Conservation (phyloP, 116 monocot species). For the Papilionanthe hybrid region DNA sequence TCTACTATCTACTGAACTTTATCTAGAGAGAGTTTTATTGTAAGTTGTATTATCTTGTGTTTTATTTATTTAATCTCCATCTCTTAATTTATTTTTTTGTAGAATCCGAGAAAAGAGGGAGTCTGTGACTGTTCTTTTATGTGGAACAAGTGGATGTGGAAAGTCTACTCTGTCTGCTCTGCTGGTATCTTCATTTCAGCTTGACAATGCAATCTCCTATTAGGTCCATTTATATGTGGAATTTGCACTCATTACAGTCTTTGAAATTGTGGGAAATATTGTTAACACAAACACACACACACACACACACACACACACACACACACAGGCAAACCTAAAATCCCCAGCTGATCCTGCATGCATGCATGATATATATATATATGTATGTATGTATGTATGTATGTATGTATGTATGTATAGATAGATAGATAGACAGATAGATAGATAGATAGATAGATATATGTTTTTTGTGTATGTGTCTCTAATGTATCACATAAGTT, state of each 20-base stretch:
- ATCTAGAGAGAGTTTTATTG: too few relatives aligned
- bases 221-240: neutral
- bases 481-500: neutral
- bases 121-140: slow-evolving; percentile 68
- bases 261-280: neutral
- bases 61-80: neutral
- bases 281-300: neutral
- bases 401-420: too few relatives aligned
- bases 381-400: too few relatives aligned
- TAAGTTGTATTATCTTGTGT: too few relatives aligned
- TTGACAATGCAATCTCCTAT: neutral
- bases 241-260: neutral
- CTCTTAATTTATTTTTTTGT: neutral
- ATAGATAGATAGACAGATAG: too few relatives aligned
- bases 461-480: neutral
- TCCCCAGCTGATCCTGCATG: too few relatives aligned
- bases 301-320: too few relatives aligned
- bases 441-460: too few relatives aligned
- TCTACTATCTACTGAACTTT: too few relatives aligned
- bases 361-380: too few relatives aligned
- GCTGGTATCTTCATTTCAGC: slow-evolving; percentile 32
- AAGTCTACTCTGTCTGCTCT: slow-evolving; percentile 79
- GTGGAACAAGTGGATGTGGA: slow-evolving; percentile 75
- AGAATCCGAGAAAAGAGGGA: slow-evolving; percentile 71
- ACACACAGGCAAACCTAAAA: too few relatives aligned